Conservation (phyloP, 78 protist genomes). For the Dictyostelium intermedium region DNA sequence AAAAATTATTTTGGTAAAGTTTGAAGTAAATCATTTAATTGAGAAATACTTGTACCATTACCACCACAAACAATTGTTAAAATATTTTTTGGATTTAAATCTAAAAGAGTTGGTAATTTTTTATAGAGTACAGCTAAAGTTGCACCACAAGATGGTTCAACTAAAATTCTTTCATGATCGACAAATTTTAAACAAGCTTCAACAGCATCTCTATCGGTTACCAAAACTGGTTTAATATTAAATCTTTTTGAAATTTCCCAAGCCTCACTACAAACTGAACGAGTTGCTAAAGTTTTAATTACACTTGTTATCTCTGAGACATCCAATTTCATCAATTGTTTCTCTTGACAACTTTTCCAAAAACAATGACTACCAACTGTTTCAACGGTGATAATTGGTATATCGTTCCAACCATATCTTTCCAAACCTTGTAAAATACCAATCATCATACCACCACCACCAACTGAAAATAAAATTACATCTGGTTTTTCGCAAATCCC, state of each 20-base stretch:
- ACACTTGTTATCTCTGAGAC: background rate
- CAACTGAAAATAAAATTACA: constrained; percentile 63
- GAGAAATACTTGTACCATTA: constrained; percentile 17
- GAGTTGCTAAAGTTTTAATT: constrained; percentile 42
- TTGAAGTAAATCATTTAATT: background rate
- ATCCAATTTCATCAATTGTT: background rate
- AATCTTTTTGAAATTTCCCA: constrained; percentile 9
- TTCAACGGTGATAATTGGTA: constrained; percentile 68
- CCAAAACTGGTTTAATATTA: constrained; percentile 28
- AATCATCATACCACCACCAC: constrained; percentile 82
- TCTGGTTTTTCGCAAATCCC: constrained; percentile 58
- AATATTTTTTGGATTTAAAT: constrained; percentile 59
- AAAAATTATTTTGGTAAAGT: background rate
- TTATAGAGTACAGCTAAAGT: constrained; percentile 43
- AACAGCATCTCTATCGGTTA: constrained; percentile 73
- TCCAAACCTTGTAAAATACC: constrained; percentile 65
- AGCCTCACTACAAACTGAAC: constrained; percentile 64
- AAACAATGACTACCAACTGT: constrained; percentile 74
- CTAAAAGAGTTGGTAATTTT: background rate
- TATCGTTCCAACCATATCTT: constrained; percentile 74
- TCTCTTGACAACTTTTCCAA: background rate
- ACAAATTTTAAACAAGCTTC: constrained; percentile 70
- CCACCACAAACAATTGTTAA: constrained; percentile 72
- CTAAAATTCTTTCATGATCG: constrained; percentile 67
- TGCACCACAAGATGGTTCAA: constrained; percentile 86